Conservation (phyloP, 1,139 yeast species). For the Candida glucosophila region DNA sequence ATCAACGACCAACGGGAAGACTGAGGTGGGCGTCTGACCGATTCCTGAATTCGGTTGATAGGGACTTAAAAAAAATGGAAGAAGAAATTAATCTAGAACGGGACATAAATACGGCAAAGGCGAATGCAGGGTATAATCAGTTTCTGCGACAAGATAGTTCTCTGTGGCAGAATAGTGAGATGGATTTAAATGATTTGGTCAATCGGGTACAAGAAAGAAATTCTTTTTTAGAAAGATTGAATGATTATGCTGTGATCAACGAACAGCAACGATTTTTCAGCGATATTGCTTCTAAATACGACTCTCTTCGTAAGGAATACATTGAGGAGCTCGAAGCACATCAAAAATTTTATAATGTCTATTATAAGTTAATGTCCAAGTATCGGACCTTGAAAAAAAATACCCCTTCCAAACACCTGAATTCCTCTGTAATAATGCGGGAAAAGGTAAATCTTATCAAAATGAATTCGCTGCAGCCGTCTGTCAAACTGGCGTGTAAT, state of each 20-base stretch:
- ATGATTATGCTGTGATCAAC: constrained; percentile 13
- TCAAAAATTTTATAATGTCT: constrained; percentile 25
- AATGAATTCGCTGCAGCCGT: constrained; percentile 14
- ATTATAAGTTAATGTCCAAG: constrained; percentile 31
- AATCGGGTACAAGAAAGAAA: constrained; percentile 9
- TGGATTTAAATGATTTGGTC: background rate
- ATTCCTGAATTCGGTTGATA: too few relatives aligned
- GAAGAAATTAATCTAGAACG: constrained; percentile 2
- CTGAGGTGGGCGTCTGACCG: too few relatives aligned
- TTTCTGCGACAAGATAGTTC: too few relatives aligned
- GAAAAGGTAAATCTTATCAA: constrained; percentile 17
- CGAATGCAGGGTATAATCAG: constrained; percentile 2
- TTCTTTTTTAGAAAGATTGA: constrained; percentile 13
- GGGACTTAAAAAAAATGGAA: constrained; percentile 1
- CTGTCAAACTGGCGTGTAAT: constrained; percentile 15
- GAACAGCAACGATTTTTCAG: constrained; percentile 7
- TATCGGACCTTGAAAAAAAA: constrained; percentile 27
- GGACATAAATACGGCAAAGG: constrained; percentile 2
- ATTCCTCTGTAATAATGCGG: constrained; percentile 7
- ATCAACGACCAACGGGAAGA: too few relatives aligned
- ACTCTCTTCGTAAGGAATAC: constrained; percentile 23
- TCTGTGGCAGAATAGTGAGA: too few relatives aligned
- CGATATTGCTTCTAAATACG: constrained; percentile 13
- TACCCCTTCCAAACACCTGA: background rate
- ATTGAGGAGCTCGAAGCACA: constrained; percentile 21